phyloP scores from a whole-genome alignment of 768 basidiomycete genomes.

The Collybia mongolica region DNA sequence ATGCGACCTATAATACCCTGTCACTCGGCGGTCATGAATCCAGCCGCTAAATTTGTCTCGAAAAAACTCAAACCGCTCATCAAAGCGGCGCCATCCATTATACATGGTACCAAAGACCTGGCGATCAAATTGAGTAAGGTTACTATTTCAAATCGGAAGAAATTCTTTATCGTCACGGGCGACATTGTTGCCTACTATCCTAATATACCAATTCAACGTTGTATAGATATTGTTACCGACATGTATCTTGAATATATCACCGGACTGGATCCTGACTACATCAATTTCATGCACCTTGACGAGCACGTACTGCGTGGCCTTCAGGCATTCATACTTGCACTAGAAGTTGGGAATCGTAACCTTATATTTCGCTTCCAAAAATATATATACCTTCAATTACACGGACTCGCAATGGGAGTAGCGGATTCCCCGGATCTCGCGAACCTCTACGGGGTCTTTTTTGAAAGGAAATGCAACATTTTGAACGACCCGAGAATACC shows the following conservation, averaged over 20 bases:
- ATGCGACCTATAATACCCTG: conserved; percentile 31
- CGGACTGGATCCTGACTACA: conserved; percentile 3
- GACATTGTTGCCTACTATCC: conserved; percentile 34
- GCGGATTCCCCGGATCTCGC: conserved; percentile 27
- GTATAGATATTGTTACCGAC: conserved; percentile 16
- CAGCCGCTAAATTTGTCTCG: conserved; percentile 26
- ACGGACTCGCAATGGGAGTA: conserved; percentile 30
- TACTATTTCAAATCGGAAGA: not conserved
- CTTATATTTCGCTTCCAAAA: conserved; percentile 19
- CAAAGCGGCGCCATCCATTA: conserved; percentile 21
- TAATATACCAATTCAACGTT: conserved; percentile 18
- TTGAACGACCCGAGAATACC: conserved; percentile 9
- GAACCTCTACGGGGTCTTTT: conserved; percentile 24
- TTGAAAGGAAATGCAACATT: conserved; percentile 11
- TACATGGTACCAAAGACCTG: conserved; percentile 31
- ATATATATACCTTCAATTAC: conserved; percentile 20
- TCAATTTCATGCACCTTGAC: not conserved
- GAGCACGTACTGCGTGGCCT: not conserved
- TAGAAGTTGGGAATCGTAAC: conserved; percentile 17
- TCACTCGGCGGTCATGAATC: conserved; percentile 23
- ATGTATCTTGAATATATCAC: conserved; percentile 13
- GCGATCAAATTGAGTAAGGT: conserved; percentile 26
- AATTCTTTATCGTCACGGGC: conserved; percentile 24
- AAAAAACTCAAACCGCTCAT: conserved; percentile 30
- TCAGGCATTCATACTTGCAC: conserved; percentile 10